A percentile compares a stretch with the other conserved stretches of the same genome.
Conservation (phyloP, 768 basidiomycete species). For the Kwoniella sp. region DNA sequence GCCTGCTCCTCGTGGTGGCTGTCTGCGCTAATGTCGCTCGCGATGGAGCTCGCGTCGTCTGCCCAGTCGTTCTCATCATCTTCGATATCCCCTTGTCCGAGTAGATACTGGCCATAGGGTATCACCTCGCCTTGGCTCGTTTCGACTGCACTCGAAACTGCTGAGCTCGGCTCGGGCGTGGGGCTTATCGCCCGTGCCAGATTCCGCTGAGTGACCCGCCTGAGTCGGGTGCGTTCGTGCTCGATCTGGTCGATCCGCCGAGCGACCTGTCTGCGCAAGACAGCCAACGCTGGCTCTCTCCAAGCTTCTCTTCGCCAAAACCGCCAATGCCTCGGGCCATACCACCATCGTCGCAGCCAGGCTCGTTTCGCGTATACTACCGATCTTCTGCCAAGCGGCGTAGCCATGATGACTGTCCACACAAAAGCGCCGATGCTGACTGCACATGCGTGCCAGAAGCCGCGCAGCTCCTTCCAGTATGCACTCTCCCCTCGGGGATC, state of each 20-base stretch:
- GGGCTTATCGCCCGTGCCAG: not conserved
- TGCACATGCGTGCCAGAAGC: conserved; percentile 24
- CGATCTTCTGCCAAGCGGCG: conserved; percentile 22
- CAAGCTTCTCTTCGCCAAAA: conserved; percentile 38
- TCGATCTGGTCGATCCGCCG: conserved; percentile 1
- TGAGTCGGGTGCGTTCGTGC: not conserved
- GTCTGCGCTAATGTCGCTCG: conserved; percentile 5
- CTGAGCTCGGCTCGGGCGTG: conserved; percentile 4
- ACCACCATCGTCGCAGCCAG: conserved; percentile 37
- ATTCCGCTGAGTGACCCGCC: not conserved
- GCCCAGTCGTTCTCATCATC: conserved; percentile 40
- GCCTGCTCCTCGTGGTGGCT: conserved; percentile 15
- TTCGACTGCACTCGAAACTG: conserved; percentile 7
- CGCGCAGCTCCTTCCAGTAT: conserved; percentile 24
- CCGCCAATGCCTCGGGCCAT: conserved; percentile 37
- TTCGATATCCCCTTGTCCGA: conserved; percentile 31
- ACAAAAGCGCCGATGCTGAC: conserved; percentile 5
- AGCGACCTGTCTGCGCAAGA: conserved; percentile 2
- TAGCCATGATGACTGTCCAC: conserved; percentile 14
- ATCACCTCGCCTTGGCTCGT: not conserved
- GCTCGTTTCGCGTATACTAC: conserved; percentile 1
- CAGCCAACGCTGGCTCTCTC: conserved; percentile 18
- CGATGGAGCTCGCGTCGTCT: conserved; percentile 21
- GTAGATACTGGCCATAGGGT: conserved; percentile 24
- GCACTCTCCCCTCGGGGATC: conserved; percentile 21